Evolutionary conservation across 148 eudicot species (phyloP).

Genomic region (Arbutus unedo): DNA sequence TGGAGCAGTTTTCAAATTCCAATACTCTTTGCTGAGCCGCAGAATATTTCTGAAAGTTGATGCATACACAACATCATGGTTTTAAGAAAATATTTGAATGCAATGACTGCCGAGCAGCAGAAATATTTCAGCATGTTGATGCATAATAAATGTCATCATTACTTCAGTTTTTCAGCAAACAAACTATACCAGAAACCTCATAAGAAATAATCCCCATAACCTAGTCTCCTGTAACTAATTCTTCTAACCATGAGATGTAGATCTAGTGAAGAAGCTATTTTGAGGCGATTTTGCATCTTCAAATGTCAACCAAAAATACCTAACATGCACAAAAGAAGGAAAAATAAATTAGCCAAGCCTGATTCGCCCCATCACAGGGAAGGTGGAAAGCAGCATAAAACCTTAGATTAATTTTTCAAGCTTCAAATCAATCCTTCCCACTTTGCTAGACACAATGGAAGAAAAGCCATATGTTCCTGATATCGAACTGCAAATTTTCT

Average conservation of each 20-base stretch:
- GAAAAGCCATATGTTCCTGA: too few relatives aligned
- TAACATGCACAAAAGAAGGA: neutral
- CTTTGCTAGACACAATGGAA: neutral
- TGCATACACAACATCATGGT: too few relatives aligned
- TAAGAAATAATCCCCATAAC: neutral
- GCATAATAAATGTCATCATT: neutral
- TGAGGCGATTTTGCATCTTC: slow-evolving; percentile 3
- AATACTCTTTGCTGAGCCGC: neutral
- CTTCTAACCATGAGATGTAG: neutral
- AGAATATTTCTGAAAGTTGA: too few relatives aligned
- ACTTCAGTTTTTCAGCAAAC: neutral
- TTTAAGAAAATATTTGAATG: too few relatives aligned
- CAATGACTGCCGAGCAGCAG: neutral
- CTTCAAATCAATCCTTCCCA: neutral
- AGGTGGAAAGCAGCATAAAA: neutral
- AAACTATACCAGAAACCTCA: neutral
- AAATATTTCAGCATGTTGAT: neutral
- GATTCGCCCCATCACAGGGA: too few relatives aligned
- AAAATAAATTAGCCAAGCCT: neutral
- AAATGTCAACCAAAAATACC: neutral
- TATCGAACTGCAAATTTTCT: too few relatives aligned
- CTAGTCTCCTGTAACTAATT: neutral
- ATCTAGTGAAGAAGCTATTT: neutral
- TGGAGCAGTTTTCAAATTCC: neutral
- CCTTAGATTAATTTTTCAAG: neutral